phyloP scores from a whole-genome alignment of 768 basidiomycete genomes.

The Phylloporus scabripes region DNA sequence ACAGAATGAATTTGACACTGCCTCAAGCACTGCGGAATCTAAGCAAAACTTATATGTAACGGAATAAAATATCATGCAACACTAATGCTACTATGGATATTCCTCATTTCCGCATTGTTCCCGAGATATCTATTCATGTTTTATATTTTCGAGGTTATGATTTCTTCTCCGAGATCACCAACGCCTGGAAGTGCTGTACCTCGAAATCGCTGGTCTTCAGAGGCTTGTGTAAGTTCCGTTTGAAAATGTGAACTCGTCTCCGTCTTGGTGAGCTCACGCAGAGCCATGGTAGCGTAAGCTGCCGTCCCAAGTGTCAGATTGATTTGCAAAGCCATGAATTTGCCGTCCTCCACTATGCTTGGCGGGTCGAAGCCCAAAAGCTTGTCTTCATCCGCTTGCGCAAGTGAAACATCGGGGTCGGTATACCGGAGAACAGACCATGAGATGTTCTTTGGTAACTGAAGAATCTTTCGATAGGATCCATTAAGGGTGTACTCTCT shows the following conservation, averaged over 20 bases:
- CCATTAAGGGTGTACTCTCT: constrained; percentile 93
- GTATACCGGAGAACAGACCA: constrained; percentile 87
- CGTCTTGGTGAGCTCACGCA: constrained; percentile 91
- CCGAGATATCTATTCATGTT: neutral
- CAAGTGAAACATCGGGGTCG: constrained; percentile 86
- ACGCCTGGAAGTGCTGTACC: constrained; percentile 35
- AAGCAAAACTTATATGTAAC: neutral
- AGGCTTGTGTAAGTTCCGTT: constrained; percentile 64
- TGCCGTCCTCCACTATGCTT: constrained; percentile 60
- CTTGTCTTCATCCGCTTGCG: constrained; percentile 93
- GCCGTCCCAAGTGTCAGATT: constrained; percentile 81
- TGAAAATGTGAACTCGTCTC: constrained; percentile 94
- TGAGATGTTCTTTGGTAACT: constrained; percentile 72
- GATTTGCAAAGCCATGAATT: constrained; percentile 85
- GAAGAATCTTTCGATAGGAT: constrained; percentile 89
- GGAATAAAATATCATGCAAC: too few relatives aligned
- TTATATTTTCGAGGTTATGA: neutral
- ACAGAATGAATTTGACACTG: neutral
- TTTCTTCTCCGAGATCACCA: constrained; percentile 21
- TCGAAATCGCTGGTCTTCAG: constrained; percentile 80
- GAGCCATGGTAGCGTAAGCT: constrained; percentile 96
- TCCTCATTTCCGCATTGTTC: neutral
- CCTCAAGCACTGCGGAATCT: neutral
- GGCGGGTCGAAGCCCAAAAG: constrained; percentile 78
- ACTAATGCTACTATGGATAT: neutral